Conservation (phyloP, 352 stramenopile species). For the Phytophthora sansomeana region DNA sequence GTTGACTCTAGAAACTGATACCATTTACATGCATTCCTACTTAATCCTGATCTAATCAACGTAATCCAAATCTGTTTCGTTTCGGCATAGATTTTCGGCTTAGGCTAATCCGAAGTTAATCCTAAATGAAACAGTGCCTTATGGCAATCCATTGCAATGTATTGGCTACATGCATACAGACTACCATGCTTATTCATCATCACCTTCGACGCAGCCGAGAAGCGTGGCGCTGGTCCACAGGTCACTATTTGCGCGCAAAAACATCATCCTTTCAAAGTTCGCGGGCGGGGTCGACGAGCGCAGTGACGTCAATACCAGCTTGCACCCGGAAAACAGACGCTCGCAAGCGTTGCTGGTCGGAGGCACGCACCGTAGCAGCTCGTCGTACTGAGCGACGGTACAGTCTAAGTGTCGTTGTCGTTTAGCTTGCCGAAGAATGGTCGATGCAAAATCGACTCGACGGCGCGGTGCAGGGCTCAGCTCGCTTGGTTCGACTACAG, state of each 20-base stretch:
- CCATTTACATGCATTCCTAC: too few relatives aligned
- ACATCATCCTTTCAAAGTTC: not conserved
- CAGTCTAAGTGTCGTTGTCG: not conserved
- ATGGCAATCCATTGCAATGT: too few relatives aligned
- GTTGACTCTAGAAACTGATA: too few relatives aligned
- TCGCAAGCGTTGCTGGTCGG: slow-evolving; percentile 17
- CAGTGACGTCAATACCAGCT: not conserved
- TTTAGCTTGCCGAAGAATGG: slow-evolving; percentile 9
- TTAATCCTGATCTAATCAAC: too few relatives aligned
- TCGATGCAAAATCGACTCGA: slow-evolving; percentile 3
- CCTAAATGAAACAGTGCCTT: too few relatives aligned
- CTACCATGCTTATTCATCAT: too few relatives aligned
- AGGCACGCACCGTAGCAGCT: not conserved
- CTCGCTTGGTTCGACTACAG: not conserved
- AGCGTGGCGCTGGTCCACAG: slow-evolving; percentile 1
- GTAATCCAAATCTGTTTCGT: too few relatives aligned
- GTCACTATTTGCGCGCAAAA: not conserved
- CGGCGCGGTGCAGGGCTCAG: not conserved
- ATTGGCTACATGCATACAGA: too few relatives aligned
- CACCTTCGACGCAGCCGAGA: not conserved
- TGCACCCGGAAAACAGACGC: slow-evolving; percentile 4
- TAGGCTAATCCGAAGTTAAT: too few relatives aligned
- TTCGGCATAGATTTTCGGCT: too few relatives aligned
- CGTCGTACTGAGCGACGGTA: slow-evolving; percentile 3
- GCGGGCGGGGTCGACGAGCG: not conserved